Conservation (phyloP, 768 basidiomycete genomes). For the Leucocoprinus leucothites region DNA sequence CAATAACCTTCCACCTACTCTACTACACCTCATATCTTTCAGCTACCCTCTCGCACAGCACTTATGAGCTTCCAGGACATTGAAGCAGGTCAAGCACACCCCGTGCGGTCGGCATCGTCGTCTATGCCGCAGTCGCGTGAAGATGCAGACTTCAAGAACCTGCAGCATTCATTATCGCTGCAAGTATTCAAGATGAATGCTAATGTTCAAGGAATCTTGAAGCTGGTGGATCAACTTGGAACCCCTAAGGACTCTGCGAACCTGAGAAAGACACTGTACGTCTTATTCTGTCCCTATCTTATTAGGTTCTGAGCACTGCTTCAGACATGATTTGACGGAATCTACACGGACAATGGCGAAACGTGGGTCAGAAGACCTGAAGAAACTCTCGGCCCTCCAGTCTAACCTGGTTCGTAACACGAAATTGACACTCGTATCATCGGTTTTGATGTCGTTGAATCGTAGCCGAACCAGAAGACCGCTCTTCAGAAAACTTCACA, state of each 20-base stretch:
- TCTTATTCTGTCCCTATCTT: slow-evolving; percentile 14
- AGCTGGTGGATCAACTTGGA: slow-evolving; percentile 96
- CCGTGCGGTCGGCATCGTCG: slow-evolving; percentile 29
- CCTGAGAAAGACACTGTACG: slow-evolving; percentile 84
- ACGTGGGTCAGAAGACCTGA: slow-evolving; percentile 89
- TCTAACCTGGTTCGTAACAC: slow-evolving; percentile 46
- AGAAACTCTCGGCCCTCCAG: slow-evolving; percentile 77
- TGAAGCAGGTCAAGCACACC: slow-evolving; percentile 42
- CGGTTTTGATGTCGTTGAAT: neutral
- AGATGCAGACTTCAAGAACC: slow-evolving; percentile 69
- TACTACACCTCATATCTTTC: neutral
- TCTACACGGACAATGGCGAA: slow-evolving; percentile 94
- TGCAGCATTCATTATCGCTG: slow-evolving; percentile 80
- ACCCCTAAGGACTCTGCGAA: slow-evolving; percentile 75
- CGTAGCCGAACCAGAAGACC: slow-evolving; percentile 76
- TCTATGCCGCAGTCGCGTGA: slow-evolving; percentile 45
- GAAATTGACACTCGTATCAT: neutral
- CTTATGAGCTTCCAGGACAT: slow-evolving; percentile 57
- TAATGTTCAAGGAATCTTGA: slow-evolving; percentile 93
- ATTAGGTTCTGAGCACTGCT: slow-evolving; percentile 8
- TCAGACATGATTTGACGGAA: slow-evolving; percentile 91
- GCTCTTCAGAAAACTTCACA: slow-evolving; percentile 89
- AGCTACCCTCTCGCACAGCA: neutral
- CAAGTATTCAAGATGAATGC: slow-evolving; percentile 99
- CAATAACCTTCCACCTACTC: neutral